Evolutionary conservation across 1,139 yeast species (phyloP).

Genomic region (Debaryomyces subglobosus): DNA sequence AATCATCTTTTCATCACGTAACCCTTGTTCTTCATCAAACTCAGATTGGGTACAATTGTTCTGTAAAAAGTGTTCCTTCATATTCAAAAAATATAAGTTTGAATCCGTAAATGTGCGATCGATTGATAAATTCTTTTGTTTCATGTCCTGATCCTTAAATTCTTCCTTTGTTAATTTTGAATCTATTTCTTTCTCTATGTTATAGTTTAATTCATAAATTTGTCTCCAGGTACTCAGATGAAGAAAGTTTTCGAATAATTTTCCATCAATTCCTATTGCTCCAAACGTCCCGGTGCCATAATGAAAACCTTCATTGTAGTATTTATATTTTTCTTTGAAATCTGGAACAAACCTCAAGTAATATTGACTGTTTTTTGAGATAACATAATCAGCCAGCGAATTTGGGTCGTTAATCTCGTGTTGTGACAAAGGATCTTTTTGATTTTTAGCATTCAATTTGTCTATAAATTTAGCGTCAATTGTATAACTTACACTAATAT

Average conservation of each 20-base stretch:
- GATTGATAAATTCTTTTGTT: conserved; percentile 32
- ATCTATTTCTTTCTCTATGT: conserved; percentile 44
- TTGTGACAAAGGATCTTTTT: conserved; percentile 33
- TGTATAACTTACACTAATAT: conserved; percentile 44
- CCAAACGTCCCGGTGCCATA: conserved; percentile 32
- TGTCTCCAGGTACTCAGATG: conserved; percentile 38
- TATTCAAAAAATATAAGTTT: conserved; percentile 8
- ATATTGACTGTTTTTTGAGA: conserved; percentile 42
- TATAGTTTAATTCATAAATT: conserved; percentile 30
- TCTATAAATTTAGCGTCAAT: conserved; percentile 50
- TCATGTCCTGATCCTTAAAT: conserved; percentile 33
- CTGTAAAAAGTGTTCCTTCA: conserved; percentile 14
- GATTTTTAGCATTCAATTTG: conserved; percentile 31
- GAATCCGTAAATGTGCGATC: not conserved
- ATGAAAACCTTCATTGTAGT: conserved; percentile 28
- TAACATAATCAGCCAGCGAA: conserved; percentile 36
- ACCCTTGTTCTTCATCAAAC: conserved; percentile 19
- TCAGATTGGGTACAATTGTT: not conserved
- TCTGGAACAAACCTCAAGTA: conserved; percentile 47
- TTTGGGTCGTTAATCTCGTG: conserved; percentile 44
- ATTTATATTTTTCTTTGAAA: conserved; percentile 32
- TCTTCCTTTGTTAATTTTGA: conserved; percentile 30
- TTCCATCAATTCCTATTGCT: conserved; percentile 40
- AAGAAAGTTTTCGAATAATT: conserved; percentile 30
- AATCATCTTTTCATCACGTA: conserved; percentile 31